Percentiles rank a stretch among this genome's conserved stretches.
Evolutionary conservation across 78 protist species (phyloP).

Genomic region (Cavenderia fasciculata): DNA sequence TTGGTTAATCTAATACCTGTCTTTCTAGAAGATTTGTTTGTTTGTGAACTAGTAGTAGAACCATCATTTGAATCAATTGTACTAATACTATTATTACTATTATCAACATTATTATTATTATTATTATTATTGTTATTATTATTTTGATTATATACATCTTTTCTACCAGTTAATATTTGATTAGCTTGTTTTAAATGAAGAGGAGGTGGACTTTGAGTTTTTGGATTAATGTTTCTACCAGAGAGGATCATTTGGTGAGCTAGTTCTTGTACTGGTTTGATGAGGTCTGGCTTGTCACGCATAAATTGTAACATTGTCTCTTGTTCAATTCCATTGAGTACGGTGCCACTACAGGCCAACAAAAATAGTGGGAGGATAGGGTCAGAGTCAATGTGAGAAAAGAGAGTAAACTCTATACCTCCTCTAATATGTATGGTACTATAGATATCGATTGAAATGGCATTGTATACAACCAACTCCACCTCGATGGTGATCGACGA

Average conservation of each 20-base stretch:
- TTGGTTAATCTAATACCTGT: slow-evolving; percentile 24
- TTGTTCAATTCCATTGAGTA: not conserved
- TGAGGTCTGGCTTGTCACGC: slow-evolving; percentile 2
- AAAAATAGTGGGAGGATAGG: slow-evolving; percentile 52
- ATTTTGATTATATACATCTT: too few species aligned
- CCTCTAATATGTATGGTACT: slow-evolving; percentile 46
- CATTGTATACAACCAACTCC: slow-evolving; percentile 40
- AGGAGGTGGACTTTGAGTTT: not conserved
- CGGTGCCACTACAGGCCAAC: slow-evolving; percentile 51
- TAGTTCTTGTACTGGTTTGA: slow-evolving; percentile 42
- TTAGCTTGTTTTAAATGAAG: not conserved
- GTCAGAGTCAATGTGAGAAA: slow-evolving; percentile 51
- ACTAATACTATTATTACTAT: not conserved
- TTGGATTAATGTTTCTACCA: slow-evolving; percentile 33
- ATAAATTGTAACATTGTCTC: slow-evolving; percentile 17
- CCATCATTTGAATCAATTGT: too few species aligned
- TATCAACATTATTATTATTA: not conserved
- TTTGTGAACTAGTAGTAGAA: not conserved
- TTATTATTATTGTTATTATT: too few species aligned
- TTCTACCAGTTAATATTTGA: slow-evolving; percentile 4
- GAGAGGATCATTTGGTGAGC: slow-evolving; percentile 44
- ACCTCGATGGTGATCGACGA: slow-evolving; percentile 6
- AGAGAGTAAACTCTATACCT: slow-evolving; percentile 52
- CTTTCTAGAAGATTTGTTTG: not conserved
- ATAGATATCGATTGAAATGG: slow-evolving; percentile 30